These are phyloP conservation scores for Discostella stelligera DNA, from an alignment of 352 stramenopile genomes.

Conservation along the genomic window DNA sequence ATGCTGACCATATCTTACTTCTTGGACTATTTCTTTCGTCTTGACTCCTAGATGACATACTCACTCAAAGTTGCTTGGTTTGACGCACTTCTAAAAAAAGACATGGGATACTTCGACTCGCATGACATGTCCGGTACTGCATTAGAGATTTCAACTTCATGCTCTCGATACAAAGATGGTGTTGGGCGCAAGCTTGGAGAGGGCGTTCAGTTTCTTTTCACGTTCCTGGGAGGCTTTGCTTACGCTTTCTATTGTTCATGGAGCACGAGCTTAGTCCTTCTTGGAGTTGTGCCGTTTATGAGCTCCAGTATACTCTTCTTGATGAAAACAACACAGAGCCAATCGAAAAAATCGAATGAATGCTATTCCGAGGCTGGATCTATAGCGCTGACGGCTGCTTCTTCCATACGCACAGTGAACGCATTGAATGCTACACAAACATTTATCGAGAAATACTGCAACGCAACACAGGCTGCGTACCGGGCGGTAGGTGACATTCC, in stretches of 20 bases:
- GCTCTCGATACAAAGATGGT: background rate
- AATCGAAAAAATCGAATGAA: background rate
- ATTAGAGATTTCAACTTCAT: background rate
- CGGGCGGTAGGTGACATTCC: background rate
- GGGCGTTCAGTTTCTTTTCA: background rate
- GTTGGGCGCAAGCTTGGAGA: background rate
- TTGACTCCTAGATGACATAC: background rate
- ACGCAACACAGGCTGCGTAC: background rate
- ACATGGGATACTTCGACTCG: background rate
- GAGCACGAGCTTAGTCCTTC: background rate
- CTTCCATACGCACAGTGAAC: background rate
- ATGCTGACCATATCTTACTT: background rate
- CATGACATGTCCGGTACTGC: background rate
- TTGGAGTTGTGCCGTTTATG: background rate
- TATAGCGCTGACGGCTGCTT: background rate
- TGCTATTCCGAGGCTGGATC: background rate
- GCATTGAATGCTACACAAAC: background rate
- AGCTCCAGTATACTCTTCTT: background rate
- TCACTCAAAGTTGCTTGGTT: background rate
- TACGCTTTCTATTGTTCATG: background rate
- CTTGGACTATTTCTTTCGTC: background rate
- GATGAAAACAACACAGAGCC: background rate
- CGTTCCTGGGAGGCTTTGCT: background rate
- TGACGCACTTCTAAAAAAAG: background rate
- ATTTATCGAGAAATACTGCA: background rate